A percentile compares a stretch with the other conserved stretches of the same genome.
Conservation (phyloP, 345 rosid species). For the Erysimum cheiranthoides region DNA sequence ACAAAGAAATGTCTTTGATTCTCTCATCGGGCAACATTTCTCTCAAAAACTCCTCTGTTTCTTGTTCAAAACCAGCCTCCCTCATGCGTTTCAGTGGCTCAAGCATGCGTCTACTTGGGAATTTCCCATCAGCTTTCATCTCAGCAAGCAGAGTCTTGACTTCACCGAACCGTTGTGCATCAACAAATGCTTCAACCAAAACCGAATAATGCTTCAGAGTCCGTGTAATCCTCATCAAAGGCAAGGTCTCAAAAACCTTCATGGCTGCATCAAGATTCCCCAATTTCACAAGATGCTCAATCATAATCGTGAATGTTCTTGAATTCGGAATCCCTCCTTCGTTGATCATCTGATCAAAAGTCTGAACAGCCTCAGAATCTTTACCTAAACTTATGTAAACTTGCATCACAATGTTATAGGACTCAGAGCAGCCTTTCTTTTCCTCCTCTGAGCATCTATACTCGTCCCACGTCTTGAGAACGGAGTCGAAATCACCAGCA, state of each 20-base stretch:
- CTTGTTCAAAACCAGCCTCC: conserved; percentile 65
- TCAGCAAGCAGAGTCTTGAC: conserved; percentile 64
- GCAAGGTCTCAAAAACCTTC: conserved; percentile 64
- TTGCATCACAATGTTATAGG: conserved; percentile 69
- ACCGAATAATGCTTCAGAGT: conserved; percentile 69
- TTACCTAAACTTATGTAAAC: conserved; percentile 53
- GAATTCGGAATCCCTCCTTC: conserved; percentile 85
- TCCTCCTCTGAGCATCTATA: conserved; percentile 51
- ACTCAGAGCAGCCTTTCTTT: conserved; percentile 64
- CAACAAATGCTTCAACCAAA: conserved; percentile 62
- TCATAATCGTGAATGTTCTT: conserved; percentile 78
- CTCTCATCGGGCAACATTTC: conserved; percentile 79
- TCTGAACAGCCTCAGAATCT: conserved; percentile 58
- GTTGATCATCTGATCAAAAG: conserved; percentile 59
- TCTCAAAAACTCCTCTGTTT: conserved; percentile 56
- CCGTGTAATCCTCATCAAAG: conserved; percentile 79
- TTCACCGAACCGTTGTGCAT: conserved; percentile 54
- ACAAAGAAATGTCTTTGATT: conserved; percentile 52
- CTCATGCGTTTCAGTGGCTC: conserved; percentile 59
- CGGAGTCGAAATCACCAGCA: conserved; percentile 61
- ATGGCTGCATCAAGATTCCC: conserved; percentile 71
- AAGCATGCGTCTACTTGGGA: conserved; percentile 65
- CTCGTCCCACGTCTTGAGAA: conserved; percentile 63
- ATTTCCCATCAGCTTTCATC: conserved; percentile 72
- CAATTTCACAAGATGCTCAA: conserved; percentile 67